These are phyloP conservation scores for Diplodia mutila DNA, from an alignment of 2,329 filamentous ascomycete genomes.

Conservation along the genomic window DNA sequence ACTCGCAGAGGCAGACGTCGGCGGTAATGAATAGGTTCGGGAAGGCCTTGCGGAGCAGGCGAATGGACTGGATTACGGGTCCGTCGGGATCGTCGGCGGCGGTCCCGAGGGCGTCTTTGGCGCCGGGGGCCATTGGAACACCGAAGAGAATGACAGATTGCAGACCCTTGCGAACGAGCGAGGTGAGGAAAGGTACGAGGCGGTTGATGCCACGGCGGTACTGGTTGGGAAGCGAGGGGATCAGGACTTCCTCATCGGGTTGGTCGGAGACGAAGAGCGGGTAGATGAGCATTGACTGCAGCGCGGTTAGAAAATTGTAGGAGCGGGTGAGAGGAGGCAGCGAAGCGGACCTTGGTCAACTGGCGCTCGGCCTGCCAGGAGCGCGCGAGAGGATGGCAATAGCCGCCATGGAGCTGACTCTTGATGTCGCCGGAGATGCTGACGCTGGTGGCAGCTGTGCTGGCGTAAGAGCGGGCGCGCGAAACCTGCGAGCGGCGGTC, in stretches of 20 bases:
- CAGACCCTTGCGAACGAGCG: slow-evolving; percentile 86
- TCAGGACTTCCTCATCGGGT: slow-evolving; percentile 86
- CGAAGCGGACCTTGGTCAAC: slow-evolving; percentile 50
- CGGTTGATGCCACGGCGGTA: slow-evolving; percentile 86
- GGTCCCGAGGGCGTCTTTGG: slow-evolving; percentile 90
- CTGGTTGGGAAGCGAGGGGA: slow-evolving; percentile 90
- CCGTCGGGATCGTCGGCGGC: slow-evolving; percentile 90
- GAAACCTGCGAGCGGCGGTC: slow-evolving; percentile 51
- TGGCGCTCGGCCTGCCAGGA: slow-evolving; percentile 59
- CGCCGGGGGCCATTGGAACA: slow-evolving; percentile 77
- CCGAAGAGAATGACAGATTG: slow-evolving; percentile 95
- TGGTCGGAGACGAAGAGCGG: slow-evolving; percentile 95
- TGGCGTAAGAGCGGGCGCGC: slow-evolving; percentile 54
- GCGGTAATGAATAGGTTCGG: slow-evolving; percentile 88
- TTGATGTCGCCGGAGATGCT: slow-evolving; percentile 57
- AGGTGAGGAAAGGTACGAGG: slow-evolving; percentile 79
- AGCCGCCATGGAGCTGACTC: slow-evolving; percentile 57
- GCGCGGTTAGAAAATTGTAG: neutral
- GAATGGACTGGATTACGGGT: slow-evolving; percentile 86
- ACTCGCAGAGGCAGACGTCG: slow-evolving; percentile 97
- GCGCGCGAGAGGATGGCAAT: slow-evolving; percentile 55
- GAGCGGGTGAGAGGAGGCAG: neutral
- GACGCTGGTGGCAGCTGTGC: slow-evolving; percentile 57
- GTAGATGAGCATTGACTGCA: slow-evolving; percentile 95
- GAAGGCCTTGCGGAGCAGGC: slow-evolving; percentile 80